Evolutionary conservation across 2,329 filamentous ascomycete species (phyloP).

Genomic region (Passalora sequoiae): DNA sequence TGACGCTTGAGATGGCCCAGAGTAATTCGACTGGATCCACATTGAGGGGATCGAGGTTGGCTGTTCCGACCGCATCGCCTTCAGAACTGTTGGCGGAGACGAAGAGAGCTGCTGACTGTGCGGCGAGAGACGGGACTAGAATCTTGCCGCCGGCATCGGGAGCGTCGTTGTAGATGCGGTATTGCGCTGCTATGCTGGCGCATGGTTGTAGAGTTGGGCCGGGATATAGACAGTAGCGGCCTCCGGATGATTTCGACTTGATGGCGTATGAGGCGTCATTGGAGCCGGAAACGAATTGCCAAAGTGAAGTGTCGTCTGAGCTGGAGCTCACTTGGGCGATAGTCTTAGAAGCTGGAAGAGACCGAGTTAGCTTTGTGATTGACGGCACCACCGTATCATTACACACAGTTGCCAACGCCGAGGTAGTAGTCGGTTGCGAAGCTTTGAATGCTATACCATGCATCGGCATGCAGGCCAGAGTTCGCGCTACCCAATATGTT

Average conservation of each 20-base stretch:
- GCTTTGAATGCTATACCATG: conserved; percentile 1
- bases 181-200: background rate
- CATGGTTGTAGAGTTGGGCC: background rate
- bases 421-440: conserved; percentile 1
- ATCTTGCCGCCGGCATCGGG: background rate
- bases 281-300: background rate
- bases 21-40: background rate
- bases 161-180: background rate
- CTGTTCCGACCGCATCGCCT: background rate
- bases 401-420: conserved; percentile 1
- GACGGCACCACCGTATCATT: too few species aligned
- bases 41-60: background rate
- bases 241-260: background rate
- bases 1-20: background rate
- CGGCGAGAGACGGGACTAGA: background rate
- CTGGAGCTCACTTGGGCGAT: background rate
- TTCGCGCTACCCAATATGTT: background rate
- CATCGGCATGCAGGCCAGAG: background rate
- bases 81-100: background rate
- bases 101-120: background rate
- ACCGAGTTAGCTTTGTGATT: background rate
- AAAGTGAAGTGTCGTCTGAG: background rate
- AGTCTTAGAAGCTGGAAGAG: background rate
- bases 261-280: background rate
- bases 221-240: conserved; percentile 1